Evolutionary conservation across 2,329 filamentous ascomycete genomes (phyloP).

Genomic region (Epichloe coenophiala): DNA sequence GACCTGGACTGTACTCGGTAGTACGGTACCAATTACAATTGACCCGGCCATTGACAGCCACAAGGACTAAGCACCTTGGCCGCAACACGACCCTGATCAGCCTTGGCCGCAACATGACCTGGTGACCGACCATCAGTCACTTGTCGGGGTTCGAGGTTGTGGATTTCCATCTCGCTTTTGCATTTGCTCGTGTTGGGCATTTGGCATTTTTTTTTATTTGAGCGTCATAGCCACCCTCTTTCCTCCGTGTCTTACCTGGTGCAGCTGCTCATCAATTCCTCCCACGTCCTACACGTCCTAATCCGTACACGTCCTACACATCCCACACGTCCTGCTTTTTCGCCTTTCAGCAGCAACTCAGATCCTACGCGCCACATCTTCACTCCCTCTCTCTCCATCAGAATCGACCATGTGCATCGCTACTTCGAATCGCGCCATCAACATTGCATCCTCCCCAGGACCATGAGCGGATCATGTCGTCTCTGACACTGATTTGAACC

Average conservation of each 20-base stretch:
- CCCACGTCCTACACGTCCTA: too few species aligned
- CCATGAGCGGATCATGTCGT: conserved; percentile 17
- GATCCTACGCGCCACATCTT: neutral
- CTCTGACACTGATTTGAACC: neutral
- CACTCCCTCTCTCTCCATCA: neutral
- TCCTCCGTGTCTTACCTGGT: neutral
- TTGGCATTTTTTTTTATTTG: neutral
- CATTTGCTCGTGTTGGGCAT: neutral
- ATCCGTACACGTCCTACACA: too few species aligned
- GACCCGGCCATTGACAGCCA: too few species aligned
- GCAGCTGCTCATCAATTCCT: neutral
- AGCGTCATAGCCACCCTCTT: neutral
- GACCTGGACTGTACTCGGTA: too few species aligned
- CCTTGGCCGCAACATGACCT: neutral
- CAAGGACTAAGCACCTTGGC: too few species aligned
- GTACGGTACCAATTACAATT: too few species aligned
- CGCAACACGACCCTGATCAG: neutral
- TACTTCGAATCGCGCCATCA: conserved; percentile 10
- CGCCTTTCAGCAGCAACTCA: neutral
- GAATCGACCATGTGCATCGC: conserved; percentile 8
- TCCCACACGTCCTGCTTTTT: neutral
- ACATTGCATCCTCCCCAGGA: conserved; percentile 19
- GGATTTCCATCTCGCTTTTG: neutral
- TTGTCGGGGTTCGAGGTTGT: neutral
- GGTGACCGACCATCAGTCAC: neutral